These are phyloP conservation scores for Penstemon eatonii DNA, from an alignment of 257 asterid species.

Conservation along the genomic window DNA sequence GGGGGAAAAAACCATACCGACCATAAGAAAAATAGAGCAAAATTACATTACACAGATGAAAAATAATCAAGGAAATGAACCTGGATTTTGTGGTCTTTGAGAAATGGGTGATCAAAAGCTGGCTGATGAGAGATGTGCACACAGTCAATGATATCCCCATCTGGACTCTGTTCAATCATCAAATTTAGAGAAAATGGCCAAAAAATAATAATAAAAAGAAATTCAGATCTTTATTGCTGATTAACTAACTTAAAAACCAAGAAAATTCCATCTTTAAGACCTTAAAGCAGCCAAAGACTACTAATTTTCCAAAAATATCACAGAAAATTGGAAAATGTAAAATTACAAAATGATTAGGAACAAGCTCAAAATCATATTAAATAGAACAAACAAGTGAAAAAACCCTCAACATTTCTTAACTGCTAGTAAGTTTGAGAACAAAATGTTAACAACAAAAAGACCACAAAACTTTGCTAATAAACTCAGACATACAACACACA, in stretches of 20 bases:
- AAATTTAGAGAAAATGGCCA: conserved; percentile 16
- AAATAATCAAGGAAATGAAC: conserved; percentile 31
- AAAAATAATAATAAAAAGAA: too few relatives aligned
- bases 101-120: conserved; percentile 90
- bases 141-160: conserved; percentile 88
- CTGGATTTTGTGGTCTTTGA: conserved; percentile 92
- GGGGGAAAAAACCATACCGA: not conserved
- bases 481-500: too few relatives aligned
- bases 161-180: conserved; percentile 66
- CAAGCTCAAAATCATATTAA: conserved; percentile 16
- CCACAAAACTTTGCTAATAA: too few relatives aligned
- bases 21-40: conserved; percentile 7
- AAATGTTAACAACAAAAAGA: not conserved
- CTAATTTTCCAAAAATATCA: not conserved
- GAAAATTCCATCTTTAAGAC: not conserved
- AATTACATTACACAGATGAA: not conserved
- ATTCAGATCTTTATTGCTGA: not conserved
- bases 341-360: too few relatives aligned
- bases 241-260: not conserved
- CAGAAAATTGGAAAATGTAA: not conserved
- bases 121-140: conserved; percentile 81
- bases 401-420: conserved; percentile 20
- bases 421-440: not conserved
- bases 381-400: not conserved
- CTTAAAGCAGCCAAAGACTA: conserved; percentile 6